These are phyloP conservation scores for Prunus salicina DNA, from an alignment of 306 rosid species.

Conservation along the genomic window DNA sequence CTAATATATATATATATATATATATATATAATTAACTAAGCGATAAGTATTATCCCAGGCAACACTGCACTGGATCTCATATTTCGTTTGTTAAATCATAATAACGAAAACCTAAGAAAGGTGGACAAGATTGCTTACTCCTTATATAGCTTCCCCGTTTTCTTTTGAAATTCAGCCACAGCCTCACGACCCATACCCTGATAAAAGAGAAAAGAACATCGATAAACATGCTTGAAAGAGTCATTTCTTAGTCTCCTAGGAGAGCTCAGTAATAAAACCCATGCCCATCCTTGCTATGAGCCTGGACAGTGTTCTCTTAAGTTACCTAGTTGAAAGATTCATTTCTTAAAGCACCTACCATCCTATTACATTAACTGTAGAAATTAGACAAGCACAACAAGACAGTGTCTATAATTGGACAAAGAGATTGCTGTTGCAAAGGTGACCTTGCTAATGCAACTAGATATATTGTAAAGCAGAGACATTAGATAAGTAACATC, in stretches of 20 bases:
- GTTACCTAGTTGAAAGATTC: not conserved
- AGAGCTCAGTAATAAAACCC: not conserved
- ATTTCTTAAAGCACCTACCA: not conserved
- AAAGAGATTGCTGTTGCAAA: not conserved
- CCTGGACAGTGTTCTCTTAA: not conserved
- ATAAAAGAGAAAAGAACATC: not conserved
- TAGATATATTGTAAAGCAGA: not conserved
- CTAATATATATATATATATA: not conserved
- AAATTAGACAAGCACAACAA: not conserved
- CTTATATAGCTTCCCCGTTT: conserved; percentile 33
- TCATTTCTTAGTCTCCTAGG: not conserved
- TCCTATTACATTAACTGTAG: not conserved
- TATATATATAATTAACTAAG: not conserved
- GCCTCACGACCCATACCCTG: conserved; percentile 48
- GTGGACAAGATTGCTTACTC: conserved; percentile 35
- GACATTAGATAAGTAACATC: not conserved
- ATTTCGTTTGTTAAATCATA: not conserved
- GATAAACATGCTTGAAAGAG: not conserved
- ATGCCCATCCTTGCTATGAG: not conserved
- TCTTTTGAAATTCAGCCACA: conserved; percentile 38
- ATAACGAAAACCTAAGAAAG: too few species aligned
- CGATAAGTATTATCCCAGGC: not conserved
- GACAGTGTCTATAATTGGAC: not conserved
- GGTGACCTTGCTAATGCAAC: not conserved
- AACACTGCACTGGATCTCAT: not conserved